Evolutionary conservation across 2,329 filamentous ascomycete genomes (phyloP).

Genomic region (Colletotrichum sp.): DNA sequence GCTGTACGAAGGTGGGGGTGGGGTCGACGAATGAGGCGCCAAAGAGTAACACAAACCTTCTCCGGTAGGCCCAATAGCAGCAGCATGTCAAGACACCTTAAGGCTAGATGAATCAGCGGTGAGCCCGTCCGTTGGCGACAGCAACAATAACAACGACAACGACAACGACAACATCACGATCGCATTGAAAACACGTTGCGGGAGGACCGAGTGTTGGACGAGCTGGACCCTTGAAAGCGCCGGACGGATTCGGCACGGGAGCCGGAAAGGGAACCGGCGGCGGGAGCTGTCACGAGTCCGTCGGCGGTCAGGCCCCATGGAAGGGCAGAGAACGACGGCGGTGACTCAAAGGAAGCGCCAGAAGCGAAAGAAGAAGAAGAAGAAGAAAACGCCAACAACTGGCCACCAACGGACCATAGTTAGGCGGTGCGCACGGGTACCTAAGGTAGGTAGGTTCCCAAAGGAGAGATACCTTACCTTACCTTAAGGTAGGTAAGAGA

Average conservation of each 20-base stretch:
- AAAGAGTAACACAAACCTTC: background rate
- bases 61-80: background rate
- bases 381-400: background rate
- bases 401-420: background rate
- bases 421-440: background rate
- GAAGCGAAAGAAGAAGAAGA: background rate
- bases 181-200: background rate
- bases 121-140: background rate
- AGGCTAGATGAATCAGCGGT: background rate
- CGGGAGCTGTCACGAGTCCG: background rate
- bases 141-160: background rate
- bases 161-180: background rate
- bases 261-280: background rate
- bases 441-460: background rate
- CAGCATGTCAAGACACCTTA: background rate
- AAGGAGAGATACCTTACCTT: too few species aligned
- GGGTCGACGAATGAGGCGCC: constrained; percentile 1
- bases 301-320: background rate
- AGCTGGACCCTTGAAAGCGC: background rate
- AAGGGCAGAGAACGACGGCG: background rate
- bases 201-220: background rate
- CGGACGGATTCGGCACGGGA: background rate
- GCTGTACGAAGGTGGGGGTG: constrained; percentile 6
- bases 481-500: background rate
- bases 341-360: background rate